These are phyloP conservation scores for Alloteropsis angusta DNA, from an alignment of 202 grass and related monocot genomes.

Conservation along the genomic window DNA sequence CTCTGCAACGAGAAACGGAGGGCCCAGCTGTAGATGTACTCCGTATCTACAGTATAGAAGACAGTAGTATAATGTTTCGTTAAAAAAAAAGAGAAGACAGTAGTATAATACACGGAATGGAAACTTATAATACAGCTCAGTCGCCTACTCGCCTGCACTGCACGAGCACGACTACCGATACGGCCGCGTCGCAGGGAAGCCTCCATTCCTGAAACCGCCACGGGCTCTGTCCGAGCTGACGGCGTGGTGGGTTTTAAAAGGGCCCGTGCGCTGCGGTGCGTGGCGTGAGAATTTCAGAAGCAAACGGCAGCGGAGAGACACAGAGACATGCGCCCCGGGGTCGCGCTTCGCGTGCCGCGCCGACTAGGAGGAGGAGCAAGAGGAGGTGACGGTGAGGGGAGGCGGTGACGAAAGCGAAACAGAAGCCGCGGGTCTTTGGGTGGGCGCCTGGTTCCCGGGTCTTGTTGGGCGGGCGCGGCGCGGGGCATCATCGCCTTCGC, in stretches of 20 bases:
- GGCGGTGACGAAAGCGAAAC: not conserved
- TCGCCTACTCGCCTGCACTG: slow-evolving; percentile 5
- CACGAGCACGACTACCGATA: slow-evolving; percentile 26
- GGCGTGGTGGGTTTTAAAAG: slow-evolving; percentile 9
- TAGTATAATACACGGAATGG: no score
- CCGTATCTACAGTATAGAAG: no score
- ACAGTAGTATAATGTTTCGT: no score
- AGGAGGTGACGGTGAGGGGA: not conserved
- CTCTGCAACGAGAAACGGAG: not conserved
- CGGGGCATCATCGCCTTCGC: not conserved
- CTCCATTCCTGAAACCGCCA: slow-evolving; percentile 12
- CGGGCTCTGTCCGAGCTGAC: not conserved
- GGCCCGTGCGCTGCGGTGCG: not conserved
- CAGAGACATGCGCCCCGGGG: not conserved
- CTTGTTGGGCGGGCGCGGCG: not conserved
- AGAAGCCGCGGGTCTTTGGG: slow-evolving; percentile 1
- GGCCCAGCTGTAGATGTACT: not conserved
- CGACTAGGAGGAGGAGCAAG: not conserved
- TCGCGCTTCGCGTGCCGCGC: slow-evolving; percentile 3
- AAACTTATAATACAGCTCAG: not conserved
- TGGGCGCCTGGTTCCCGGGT: not conserved
- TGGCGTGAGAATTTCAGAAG: slow-evolving; percentile 3
- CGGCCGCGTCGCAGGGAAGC: not conserved
- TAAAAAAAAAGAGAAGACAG: no score
- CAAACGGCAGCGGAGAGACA: not conserved